Percentiles rank a stretch among this genome's conserved stretches.
Evolutionary conservation across 1,139 yeast species (phyloP).

Genomic region (Pichia kudriavzevii): DNA sequence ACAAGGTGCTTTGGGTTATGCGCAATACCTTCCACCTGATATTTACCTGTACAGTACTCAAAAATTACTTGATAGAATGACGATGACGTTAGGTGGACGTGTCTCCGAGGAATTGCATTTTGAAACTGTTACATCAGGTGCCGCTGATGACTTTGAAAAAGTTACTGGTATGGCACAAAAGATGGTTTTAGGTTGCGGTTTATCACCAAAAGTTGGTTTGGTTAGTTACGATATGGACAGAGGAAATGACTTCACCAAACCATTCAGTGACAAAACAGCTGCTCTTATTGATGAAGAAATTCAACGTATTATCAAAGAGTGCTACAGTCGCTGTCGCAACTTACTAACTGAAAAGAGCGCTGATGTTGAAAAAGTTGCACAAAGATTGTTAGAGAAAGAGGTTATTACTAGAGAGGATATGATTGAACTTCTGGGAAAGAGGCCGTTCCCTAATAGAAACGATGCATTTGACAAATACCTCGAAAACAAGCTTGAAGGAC

Average conservation of each 20-base stretch:
- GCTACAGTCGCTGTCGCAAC: constrained; percentile 61
- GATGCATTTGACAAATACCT: constrained; percentile 89
- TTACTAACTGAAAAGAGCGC: constrained; percentile 62
- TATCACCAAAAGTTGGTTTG: constrained; percentile 81
- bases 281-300: constrained; percentile 76
- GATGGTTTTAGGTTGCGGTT: constrained; percentile 89
- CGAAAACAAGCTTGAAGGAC: constrained; percentile 13
- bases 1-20: constrained; percentile 95
- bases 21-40: constrained; percentile 94
- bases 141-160: constrained; percentile 91
- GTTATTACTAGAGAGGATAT: constrained; percentile 77
- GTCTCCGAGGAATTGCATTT: constrained; percentile 92
- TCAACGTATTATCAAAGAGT: constrained; percentile 68
- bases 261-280: constrained; percentile 86
- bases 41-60: constrained; percentile 72
- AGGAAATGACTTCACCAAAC: constrained; percentile 58
- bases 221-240: constrained; percentile 43
- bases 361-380: constrained; percentile 80
- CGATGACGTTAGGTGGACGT: constrained; percentile 95
- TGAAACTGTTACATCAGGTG: constrained; percentile 87
- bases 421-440: constrained; percentile 63
- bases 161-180: constrained; percentile 92
- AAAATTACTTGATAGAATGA: constrained; percentile 83
- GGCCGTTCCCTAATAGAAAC: constrained; percentile 74
- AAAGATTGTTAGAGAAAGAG: constrained; percentile 66